These are phyloP conservation scores for Colletotrichum aenigma DNA, from an alignment of 2,329 filamentous ascomycete genomes.

Conservation along the genomic window DNA sequence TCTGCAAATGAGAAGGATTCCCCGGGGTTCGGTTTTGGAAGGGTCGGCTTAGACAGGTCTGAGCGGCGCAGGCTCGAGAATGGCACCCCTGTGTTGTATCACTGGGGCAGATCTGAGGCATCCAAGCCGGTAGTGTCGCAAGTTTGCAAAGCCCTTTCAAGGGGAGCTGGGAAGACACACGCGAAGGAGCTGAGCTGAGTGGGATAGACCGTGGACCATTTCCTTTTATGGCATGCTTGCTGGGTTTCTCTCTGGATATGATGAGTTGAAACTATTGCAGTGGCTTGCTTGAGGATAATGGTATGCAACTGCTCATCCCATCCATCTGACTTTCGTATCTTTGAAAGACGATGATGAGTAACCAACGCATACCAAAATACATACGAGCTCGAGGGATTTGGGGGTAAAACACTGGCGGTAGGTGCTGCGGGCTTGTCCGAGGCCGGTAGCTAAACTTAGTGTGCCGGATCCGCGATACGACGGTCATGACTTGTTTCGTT, in stretches of 20 bases:
- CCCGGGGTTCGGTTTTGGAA: neutral
- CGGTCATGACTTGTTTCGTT: neutral
- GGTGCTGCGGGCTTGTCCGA: neutral
- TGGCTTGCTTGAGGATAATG: neutral
- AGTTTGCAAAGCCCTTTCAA: neutral
- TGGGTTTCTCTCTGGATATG: neutral
- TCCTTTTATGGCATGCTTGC: neutral
- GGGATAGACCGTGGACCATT: neutral
- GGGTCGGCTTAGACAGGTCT: neutral
- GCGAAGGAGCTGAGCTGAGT: neutral
- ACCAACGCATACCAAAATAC: neutral
- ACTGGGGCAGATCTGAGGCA: conserved; percentile 14
- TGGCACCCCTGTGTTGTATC: conserved; percentile 12
- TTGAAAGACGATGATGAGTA: neutral
- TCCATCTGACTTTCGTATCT: neutral
- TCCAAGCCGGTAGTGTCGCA: conserved; percentile 19
- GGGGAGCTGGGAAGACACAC: neutral
- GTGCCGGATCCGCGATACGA: neutral
- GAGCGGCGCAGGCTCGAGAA: neutral
- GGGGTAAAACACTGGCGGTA: neutral
- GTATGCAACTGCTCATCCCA: neutral
- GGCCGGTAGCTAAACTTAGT: neutral
- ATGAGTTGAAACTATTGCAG: neutral
- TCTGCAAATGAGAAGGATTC: neutral
- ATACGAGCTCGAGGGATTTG: neutral